phyloP scores from a whole-genome alignment of 192 early-diverging fungal genomes.

The Podila clonocystis region DNA sequence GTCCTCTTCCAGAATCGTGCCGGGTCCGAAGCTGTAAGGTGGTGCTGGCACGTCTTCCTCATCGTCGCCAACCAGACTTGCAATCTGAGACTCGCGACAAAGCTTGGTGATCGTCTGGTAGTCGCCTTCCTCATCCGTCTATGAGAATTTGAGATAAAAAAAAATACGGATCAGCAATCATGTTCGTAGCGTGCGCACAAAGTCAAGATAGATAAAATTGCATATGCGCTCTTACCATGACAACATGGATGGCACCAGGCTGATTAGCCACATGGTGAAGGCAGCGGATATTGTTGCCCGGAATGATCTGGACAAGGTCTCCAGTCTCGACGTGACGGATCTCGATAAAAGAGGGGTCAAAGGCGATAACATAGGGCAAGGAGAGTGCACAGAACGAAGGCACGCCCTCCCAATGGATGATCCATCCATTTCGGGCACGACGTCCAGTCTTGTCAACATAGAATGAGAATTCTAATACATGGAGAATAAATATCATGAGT shows the following conservation, averaged over 20 bases:
- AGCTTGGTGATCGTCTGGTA: slow-evolving; percentile 44
- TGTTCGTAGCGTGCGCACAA: background rate
- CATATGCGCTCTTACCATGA: slow-evolving; percentile 47
- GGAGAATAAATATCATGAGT: slow-evolving; percentile 3
- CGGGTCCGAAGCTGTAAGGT: slow-evolving; percentile 5
- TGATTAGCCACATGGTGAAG: slow-evolving; percentile 60
- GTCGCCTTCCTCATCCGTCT: slow-evolving; percentile 49
- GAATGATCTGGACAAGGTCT: slow-evolving; percentile 60
- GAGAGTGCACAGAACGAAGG: slow-evolving; percentile 87
- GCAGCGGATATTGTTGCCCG: slow-evolving; percentile 67
- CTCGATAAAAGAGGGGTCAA: slow-evolving; percentile 92
- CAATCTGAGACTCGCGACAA: slow-evolving; percentile 40
- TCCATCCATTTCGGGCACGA: slow-evolving; percentile 75
- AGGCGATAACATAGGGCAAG: slow-evolving; percentile 90
- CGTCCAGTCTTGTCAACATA: slow-evolving; percentile 91
- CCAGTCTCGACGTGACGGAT: slow-evolving; percentile 83
- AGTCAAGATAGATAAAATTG: background rate
- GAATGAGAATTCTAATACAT: slow-evolving; percentile 83
- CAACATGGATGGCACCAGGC: slow-evolving; percentile 56
- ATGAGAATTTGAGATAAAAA: background rate
- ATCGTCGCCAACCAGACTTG: slow-evolving; percentile 18
- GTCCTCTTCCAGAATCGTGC: slow-evolving; percentile 40
- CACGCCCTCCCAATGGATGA: slow-evolving; percentile 88
- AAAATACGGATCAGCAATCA: background rate
- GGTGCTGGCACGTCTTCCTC: slow-evolving; percentile 12